Conservation (phyloP, 2,329 filamentous ascomycete species). For the Nothomitra cinnamomea region DNA sequence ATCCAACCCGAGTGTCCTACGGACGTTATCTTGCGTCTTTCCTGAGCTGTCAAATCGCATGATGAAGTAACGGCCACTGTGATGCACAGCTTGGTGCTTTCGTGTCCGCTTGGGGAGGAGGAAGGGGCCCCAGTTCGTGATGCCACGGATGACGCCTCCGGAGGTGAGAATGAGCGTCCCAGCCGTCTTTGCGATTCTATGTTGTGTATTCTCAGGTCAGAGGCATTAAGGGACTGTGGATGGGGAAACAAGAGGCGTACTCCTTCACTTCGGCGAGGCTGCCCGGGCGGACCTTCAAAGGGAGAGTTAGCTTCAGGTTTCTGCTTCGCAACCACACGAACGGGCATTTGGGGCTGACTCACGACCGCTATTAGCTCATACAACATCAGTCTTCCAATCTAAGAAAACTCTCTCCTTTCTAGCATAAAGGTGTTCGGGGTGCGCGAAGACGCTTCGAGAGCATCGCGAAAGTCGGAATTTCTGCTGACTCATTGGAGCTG, state of each 20-base stretch:
- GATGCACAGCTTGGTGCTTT: constrained; percentile 69
- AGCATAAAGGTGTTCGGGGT: background rate
- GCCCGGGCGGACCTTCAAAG: constrained; percentile 68
- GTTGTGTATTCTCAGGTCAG: background rate
- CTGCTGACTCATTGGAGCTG: constrained; percentile 6
- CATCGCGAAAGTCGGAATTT: background rate
- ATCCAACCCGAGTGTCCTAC: constrained; percentile 63
- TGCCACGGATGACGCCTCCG: constrained; percentile 78
- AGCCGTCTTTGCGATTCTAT: constrained; percentile 71
- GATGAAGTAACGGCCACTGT: constrained; percentile 86
- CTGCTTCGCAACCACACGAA: background rate
- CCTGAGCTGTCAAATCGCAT: constrained; percentile 83
- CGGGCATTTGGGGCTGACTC: constrained; percentile 22
- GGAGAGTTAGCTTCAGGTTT: background rate
- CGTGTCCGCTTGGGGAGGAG: constrained; percentile 63
- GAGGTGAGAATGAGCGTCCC: constrained; percentile 67
- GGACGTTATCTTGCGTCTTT: constrained; percentile 55
- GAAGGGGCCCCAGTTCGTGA: constrained; percentile 92
- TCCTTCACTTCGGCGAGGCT: constrained; percentile 87
- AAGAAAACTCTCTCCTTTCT: background rate
- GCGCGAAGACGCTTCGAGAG: background rate
- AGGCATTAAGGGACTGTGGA: background rate
- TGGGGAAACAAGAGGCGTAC: constrained; percentile 34
- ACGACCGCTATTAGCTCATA: constrained; percentile 97
- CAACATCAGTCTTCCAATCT: constrained; percentile 45